Conservation (phyloP, 2,329 filamentous ascomycete genomes). For the Ploettnerulaceae sp. region DNA sequence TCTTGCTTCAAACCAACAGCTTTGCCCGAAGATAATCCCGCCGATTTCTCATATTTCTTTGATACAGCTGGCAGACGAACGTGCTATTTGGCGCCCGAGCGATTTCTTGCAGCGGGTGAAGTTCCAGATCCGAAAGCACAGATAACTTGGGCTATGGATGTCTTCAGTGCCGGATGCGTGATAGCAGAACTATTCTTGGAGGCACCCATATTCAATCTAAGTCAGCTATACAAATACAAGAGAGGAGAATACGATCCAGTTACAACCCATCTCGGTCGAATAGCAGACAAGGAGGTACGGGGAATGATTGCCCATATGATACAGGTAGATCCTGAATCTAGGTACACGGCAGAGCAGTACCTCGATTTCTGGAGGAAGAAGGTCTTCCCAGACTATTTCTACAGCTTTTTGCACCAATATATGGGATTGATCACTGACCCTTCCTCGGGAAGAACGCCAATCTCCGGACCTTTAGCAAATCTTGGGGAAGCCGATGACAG, state of each 20-base stretch:
- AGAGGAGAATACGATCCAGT: constrained; percentile 88
- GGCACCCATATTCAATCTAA: constrained; percentile 93
- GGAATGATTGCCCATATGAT: constrained; percentile 96
- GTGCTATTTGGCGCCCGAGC: constrained; percentile 91
- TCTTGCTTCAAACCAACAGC: constrained; percentile 92
- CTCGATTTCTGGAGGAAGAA: constrained; percentile 87
- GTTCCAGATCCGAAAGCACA: constrained; percentile 58
- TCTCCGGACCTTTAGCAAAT: constrained; percentile 65
- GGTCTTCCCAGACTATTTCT: constrained; percentile 94
- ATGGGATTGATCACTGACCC: constrained; percentile 95
- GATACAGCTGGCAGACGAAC: constrained; percentile 87
- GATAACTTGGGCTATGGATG: constrained; percentile 92
- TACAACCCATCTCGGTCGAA: constrained; percentile 74
- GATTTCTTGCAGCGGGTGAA: constrained; percentile 72
- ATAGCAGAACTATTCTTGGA: constrained; percentile 96
- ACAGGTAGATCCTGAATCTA: constrained; percentile 82
- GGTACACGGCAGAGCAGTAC: constrained; percentile 92
- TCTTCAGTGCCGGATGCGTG: constrained; percentile 94
- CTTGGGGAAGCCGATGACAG: constrained; percentile 86
- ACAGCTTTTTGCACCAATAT: constrained; percentile 94
- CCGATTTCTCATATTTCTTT: constrained; percentile 97
- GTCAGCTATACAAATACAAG: constrained; percentile 91
- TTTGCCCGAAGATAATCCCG: constrained; percentile 92
- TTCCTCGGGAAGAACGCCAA: constrained; percentile 68
- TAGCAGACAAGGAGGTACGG: constrained; percentile 80